A percentile compares a stretch with the other conserved stretches of the same genome.
These are phyloP conservation scores for Dipodascopsis uninucleata DNA, from an alignment of 805 yeast genomes.

Conservation along the genomic window DNA sequence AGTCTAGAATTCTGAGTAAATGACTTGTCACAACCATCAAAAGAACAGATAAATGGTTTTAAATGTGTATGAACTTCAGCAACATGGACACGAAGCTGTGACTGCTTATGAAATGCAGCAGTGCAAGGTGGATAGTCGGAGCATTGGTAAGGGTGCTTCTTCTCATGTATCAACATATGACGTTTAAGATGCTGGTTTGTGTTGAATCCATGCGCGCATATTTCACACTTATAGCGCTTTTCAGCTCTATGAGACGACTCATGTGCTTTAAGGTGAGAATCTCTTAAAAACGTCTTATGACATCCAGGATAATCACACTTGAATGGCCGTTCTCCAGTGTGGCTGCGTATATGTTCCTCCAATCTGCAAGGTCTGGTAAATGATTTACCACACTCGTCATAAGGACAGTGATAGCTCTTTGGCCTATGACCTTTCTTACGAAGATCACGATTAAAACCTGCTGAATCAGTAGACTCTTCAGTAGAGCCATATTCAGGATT, in stretches of 20 bases:
- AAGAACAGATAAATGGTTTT: slow-evolving; percentile 44
- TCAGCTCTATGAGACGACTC: slow-evolving; percentile 35
- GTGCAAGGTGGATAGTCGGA: slow-evolving; percentile 53
- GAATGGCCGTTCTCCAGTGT: slow-evolving; percentile 75
- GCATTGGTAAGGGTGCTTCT: slow-evolving; percentile 53
- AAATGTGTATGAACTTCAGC: slow-evolving; percentile 55
- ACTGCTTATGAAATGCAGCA: slow-evolving; percentile 69
- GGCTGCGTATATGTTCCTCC: slow-evolving; percentile 76
- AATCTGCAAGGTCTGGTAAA: slow-evolving; percentile 78
- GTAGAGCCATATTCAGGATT: too few relatives aligned
- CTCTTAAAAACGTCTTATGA: slow-evolving; percentile 61
- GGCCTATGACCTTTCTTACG: slow-evolving; percentile 44
- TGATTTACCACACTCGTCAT: slow-evolving; percentile 65
- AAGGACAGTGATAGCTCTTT: slow-evolving; percentile 62
- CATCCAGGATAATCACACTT: slow-evolving; percentile 56
- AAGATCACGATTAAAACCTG: too few relatives aligned
- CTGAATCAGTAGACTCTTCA: too few relatives aligned
- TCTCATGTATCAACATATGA: slow-evolving; percentile 78
- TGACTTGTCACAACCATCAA: slow-evolving; percentile 59
- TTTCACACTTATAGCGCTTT: slow-evolving; percentile 40
- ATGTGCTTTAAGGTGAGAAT: slow-evolving; percentile 79
- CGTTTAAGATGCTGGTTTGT: slow-evolving; percentile 76
- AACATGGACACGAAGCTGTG: slow-evolving; percentile 69
- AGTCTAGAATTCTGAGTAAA: slow-evolving; percentile 65
- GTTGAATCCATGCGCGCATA: slow-evolving; percentile 79